A percentile compares a stretch with the other conserved stretches of the same genome.
Conservation (phyloP, 2,329 filamentous ascomycete genomes). For the Beauveria brongniartii region DNA sequence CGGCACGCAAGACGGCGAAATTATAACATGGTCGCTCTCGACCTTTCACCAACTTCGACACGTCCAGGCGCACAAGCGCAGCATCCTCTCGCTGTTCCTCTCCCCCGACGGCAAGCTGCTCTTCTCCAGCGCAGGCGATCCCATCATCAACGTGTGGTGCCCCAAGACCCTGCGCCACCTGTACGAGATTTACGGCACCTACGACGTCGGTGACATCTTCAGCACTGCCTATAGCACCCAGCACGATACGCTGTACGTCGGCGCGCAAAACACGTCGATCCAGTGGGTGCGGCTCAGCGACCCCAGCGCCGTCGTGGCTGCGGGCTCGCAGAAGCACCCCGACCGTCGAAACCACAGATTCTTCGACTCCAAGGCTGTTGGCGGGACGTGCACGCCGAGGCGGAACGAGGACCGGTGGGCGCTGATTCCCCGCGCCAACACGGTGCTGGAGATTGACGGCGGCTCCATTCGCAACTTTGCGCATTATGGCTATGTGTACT, state of each 20-base stretch:
- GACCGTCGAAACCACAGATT: constrained; percentile 76
- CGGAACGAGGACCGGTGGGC: constrained; percentile 53
- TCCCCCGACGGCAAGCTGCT: constrained; percentile 67
- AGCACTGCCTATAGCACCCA: constrained; percentile 81
- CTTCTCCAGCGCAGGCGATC: constrained; percentile 89
- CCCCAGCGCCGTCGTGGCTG: constrained; percentile 48
- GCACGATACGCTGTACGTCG: constrained; percentile 78
- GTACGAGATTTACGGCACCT: constrained; percentile 86
- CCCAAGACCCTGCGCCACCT: constrained; percentile 66
- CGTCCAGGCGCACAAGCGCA: constrained; percentile 84
- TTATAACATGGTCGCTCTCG: constrained; percentile 81
- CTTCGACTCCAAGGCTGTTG: constrained; percentile 84
- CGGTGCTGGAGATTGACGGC: constrained; percentile 69
- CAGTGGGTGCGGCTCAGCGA: constrained; percentile 81
- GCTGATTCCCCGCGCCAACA: constrained; percentile 44
- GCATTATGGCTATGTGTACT: constrained; percentile 92
- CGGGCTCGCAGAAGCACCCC: constrained; percentile 61
- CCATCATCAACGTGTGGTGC: constrained; percentile 90
- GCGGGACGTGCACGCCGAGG: constrained; percentile 61
- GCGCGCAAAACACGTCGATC: constrained; percentile 88
- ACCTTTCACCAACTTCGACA: constrained; percentile 74
- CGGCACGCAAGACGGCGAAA: constrained; percentile 88
- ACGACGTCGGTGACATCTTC: constrained; percentile 93
- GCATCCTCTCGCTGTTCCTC: constrained; percentile 77
- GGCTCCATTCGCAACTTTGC: constrained; percentile 81